phyloP scores from a whole-genome alignment of 768 basidiomycete genomes.

The Mycena latifolia region DNA sequence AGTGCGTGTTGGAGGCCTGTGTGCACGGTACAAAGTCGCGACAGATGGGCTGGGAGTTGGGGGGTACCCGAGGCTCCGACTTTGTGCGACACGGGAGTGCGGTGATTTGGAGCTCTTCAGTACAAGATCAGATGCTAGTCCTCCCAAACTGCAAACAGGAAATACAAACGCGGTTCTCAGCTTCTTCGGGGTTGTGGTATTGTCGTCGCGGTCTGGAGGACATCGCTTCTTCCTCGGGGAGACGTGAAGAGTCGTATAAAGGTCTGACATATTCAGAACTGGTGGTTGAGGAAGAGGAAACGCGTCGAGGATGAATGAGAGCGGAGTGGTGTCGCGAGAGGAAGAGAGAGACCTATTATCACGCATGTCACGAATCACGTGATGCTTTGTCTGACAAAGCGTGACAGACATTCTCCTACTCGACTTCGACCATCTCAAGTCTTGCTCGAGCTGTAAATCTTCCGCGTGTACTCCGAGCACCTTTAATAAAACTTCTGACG shows the following conservation, averaged over 20 bases:
- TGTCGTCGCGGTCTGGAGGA: slow-evolving; percentile 65
- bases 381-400: background rate
- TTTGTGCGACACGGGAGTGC: slow-evolving; percentile 44
- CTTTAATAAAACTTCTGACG: too few species aligned
- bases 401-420: too few species aligned
- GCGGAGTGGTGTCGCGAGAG: slow-evolving; percentile 32
- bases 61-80: slow-evolving; percentile 33
- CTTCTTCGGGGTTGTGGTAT: slow-evolving; percentile 76
- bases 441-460: too few species aligned
- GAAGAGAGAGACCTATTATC: background rate
- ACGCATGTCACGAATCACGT: slow-evolving; percentile 9
- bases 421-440: too few species aligned
- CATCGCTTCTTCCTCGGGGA: slow-evolving; percentile 81
- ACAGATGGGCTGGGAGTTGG: slow-evolving; percentile 67
- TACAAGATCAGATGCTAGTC: slow-evolving; percentile 4
- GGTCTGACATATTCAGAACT: slow-evolving; percentile 60
- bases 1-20: slow-evolving; percentile 84
- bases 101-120: slow-evolving; percentile 55
- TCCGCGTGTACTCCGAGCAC: too few species aligned
- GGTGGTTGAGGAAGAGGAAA: slow-evolving; percentile 30
- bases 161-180: slow-evolving; percentile 65
- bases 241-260: slow-evolving; percentile 71
- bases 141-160: slow-evolving; percentile 9
- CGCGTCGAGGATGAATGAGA: slow-evolving; percentile 32
- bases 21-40: slow-evolving; percentile 73